Evolutionary conservation across 257 asterid species (phyloP).

Genomic region (Vinca minor): DNA sequence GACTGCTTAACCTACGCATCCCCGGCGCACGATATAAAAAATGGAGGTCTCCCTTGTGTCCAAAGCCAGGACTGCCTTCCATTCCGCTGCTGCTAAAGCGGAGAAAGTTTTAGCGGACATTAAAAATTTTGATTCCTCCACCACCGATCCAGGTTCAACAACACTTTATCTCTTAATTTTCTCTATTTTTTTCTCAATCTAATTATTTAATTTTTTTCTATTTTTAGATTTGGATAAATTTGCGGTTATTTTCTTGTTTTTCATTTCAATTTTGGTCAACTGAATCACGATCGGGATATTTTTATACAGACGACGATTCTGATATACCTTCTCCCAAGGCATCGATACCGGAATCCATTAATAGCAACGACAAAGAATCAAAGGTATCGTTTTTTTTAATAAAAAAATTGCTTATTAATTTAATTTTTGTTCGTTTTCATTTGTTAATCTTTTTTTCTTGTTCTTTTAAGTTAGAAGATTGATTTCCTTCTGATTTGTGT

Average conservation of each 20-base stretch:
- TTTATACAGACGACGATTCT: conserved; percentile 39
- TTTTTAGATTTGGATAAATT: conserved; percentile 25
- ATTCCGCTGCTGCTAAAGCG: conserved; percentile 98
- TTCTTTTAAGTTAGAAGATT: not conserved
- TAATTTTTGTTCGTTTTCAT: not conserved
- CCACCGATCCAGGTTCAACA: conserved; percentile 56
- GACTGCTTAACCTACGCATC: conserved; percentile 19
- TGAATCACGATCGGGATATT: conserved; percentile 15
- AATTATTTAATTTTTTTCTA: conserved; percentile 2
- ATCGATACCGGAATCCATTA: conserved; percentile 38
- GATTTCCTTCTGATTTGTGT: not conserved
- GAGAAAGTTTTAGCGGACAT: conserved; percentile 91
- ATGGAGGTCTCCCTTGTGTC: conserved; percentile 90
- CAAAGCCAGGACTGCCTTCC: conserved; percentile 86
- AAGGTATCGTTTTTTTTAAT: conserved; percentile 34
- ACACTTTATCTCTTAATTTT: conserved; percentile 15
- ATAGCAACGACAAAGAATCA: conserved; percentile 36
- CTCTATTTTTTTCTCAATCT: conserved; percentile 19
- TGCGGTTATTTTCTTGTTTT: not conserved
- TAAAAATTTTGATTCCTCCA: conserved; percentile 60
- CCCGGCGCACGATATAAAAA: conserved; percentile 28
- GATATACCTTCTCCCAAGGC: conserved; percentile 43
- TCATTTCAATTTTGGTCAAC: conserved; percentile 8
- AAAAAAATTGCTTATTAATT: not conserved
- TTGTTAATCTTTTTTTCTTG: conserved; percentile 7